phyloP scores from a whole-genome alignment of 371 early-diverging fungal genomes.

The Rhizomucor miehei region DNA sequence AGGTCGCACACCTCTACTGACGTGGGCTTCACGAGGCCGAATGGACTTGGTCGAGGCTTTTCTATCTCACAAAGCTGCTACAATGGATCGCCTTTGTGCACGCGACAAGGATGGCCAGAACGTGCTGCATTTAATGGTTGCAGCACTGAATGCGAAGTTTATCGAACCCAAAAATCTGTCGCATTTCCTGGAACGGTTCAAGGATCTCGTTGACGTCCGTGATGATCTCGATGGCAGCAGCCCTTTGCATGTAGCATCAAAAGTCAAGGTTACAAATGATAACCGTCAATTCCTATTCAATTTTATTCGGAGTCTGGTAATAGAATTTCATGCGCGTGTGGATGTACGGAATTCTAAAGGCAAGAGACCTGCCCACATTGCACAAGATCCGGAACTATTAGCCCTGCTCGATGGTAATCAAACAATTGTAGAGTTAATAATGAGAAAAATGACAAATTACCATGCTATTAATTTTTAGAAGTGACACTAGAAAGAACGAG shows the following conservation, averaged over 20 bases:
- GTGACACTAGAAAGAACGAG: slow-evolving; percentile 1
- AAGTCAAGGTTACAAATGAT: background rate
- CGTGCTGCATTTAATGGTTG: background rate
- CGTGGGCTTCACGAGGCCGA: slow-evolving; percentile 44
- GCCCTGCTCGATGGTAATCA: slow-evolving; percentile 36
- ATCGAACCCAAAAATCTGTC: slow-evolving; percentile 13
- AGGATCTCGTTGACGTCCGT: slow-evolving; percentile 13
- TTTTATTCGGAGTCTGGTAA: slow-evolving; percentile 18
- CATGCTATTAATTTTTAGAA: background rate
- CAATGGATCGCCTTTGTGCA: background rate
- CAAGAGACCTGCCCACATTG: slow-evolving; percentile 35
- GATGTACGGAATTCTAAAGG: slow-evolving; percentile 32
- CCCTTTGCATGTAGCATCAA: slow-evolving; percentile 36
- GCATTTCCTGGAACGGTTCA: slow-evolving; percentile 7
- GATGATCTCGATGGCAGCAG: slow-evolving; percentile 37
- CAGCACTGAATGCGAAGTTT: background rate
- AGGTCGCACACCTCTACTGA: slow-evolving; percentile 39
- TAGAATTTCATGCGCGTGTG: slow-evolving; percentile 24
- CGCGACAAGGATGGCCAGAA: slow-evolving; percentile 4
- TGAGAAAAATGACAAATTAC: background rate
- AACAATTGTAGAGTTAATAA: background rate
- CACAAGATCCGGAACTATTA: slow-evolving; percentile 24
- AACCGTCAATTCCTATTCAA: background rate
- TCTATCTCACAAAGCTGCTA: slow-evolving; percentile 4
- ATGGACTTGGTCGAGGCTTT: slow-evolving; percentile 31